Base-by-base conservation (phyloP, 1,284 basidiomycete species). In the Anthracocystis walkeri region DNA sequence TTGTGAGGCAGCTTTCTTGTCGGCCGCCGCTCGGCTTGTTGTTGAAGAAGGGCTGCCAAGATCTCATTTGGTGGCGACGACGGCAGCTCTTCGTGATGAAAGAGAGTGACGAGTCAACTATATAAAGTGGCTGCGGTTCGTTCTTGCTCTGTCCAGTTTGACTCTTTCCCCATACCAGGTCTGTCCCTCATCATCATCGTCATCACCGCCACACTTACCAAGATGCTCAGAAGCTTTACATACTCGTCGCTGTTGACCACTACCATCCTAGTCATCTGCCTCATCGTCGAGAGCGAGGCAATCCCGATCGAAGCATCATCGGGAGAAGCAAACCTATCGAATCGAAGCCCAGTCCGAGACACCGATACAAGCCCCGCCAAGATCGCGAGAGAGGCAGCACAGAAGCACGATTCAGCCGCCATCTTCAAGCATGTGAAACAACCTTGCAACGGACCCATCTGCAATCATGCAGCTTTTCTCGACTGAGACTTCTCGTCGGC, bases 391-490 rank as follows among this genome's bases (percentile, higher is more conserved):
- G 40, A 31, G 5, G 11, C 18, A 31, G 25, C 33, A 16, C 18
- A 8, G 25, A 41, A 23, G 35, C 31, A 18, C 21, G 27, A 20
- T 16, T 31, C 52, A 7, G 27, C 56, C 1, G 46, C 29, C 23
- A 64, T 73, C 20, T 53, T 60, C 38, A 66, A 73, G 46, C 64
- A 73, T 33, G 53, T 52, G 50, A 72, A 65, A 25, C 23, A 44
- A 4, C 11, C 42, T 10, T 72, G 69, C 59, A 55, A 63, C 18
- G 55, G 63, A 7, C 38, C 49, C 21, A 74, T 68, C 20, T 74
- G 71, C 58, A 74, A 62, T n/a, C 71, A 74, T 33, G 71, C 65
- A 11, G 58, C 48, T 6, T 74, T 68, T 27, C 46, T 51, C 31
- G 59, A 62, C 21, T 65, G 45, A 53, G 18, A 40, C 44, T 27